A percentile compares a stretch with the other conserved stretches of the same genome.
These are phyloP conservation scores for Saccharomycopsis vini DNA, from an alignment of 805 yeast genomes.

Conservation along the genomic window DNA sequence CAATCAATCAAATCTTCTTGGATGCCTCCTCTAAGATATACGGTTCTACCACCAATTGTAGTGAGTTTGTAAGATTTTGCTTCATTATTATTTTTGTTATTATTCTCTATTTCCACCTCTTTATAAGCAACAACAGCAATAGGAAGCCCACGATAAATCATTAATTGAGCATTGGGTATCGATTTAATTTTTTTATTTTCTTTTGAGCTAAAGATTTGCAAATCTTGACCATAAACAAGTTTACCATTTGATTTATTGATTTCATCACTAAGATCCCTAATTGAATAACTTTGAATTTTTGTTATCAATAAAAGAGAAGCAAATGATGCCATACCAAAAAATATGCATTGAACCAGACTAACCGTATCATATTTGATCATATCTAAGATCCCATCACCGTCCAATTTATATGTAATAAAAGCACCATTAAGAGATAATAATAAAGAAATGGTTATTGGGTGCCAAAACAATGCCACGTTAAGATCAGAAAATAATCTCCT, in stretches of 20 bases:
- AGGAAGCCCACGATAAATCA: constrained; percentile 61
- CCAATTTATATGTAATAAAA: constrained; percentile 5
- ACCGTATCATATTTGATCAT: constrained; percentile 18
- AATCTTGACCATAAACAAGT: too few species aligned
- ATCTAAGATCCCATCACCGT: constrained; percentile 16
- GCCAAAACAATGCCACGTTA: constrained; percentile 38
- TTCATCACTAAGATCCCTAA: constrained; percentile 32
- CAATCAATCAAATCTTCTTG: constrained; percentile 55
- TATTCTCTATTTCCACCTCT: constrained; percentile 32
- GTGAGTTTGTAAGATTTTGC: constrained; percentile 32
- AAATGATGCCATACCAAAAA: constrained; percentile 33
- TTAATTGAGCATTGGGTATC: constrained; percentile 40
- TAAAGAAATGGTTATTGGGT: constrained; percentile 32
- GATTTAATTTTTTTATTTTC: constrained; percentile 15
- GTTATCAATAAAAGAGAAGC: constrained; percentile 33
- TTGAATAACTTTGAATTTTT: constrained; percentile 37
- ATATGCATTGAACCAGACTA: constrained; percentile 26
- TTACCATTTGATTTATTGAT: not conserved
- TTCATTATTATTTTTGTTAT: constrained; percentile 41
- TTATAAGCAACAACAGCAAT: constrained; percentile 51
- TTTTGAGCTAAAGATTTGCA: too few species aligned
- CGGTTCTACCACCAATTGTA: constrained; percentile 57
- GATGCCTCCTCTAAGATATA: constrained; percentile 56
- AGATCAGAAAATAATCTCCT: constrained; percentile 38
- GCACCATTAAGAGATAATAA: constrained; percentile 17